phyloP scores from a whole-genome alignment of 176 grass and related monocot species.

The Avena atlantica region DNA sequence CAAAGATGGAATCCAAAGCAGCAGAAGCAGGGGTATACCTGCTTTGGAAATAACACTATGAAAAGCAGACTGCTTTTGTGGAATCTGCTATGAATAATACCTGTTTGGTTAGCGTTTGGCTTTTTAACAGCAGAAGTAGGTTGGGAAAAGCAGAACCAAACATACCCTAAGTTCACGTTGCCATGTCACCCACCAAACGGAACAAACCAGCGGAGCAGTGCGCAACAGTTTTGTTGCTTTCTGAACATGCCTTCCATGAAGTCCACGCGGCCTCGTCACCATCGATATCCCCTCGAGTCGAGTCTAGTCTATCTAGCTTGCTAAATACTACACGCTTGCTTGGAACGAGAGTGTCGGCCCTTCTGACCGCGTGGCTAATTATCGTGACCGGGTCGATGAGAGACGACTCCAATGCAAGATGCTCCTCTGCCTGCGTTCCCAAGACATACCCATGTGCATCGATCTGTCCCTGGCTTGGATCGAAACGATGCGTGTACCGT shows the following conservation, averaged over 20 bases:
- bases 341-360: background rate
- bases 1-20: no score
- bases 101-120: no score
- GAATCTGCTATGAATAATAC: no score
- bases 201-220: background rate
- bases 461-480: background rate
- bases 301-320: no score
- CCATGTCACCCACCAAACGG: background rate
- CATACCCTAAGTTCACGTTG: background rate
- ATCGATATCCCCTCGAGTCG: background rate
- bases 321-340: background rate
- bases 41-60: no score
- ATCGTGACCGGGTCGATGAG: background rate
- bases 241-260: background rate
- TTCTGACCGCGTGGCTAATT: background rate
- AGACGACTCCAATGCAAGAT: background rate
- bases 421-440: conserved; percentile 3
- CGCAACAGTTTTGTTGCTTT: no score
- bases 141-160: no score
- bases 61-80: no score
- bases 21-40: no score
- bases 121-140: no score
- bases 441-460: conserved; percentile 1
- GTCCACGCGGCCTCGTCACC: background rate
- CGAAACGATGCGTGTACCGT: background rate